These are phyloP conservation scores for Amanita fuliginea DNA, from an alignment of 768 basidiomycete genomes.

Conservation along the genomic window DNA sequence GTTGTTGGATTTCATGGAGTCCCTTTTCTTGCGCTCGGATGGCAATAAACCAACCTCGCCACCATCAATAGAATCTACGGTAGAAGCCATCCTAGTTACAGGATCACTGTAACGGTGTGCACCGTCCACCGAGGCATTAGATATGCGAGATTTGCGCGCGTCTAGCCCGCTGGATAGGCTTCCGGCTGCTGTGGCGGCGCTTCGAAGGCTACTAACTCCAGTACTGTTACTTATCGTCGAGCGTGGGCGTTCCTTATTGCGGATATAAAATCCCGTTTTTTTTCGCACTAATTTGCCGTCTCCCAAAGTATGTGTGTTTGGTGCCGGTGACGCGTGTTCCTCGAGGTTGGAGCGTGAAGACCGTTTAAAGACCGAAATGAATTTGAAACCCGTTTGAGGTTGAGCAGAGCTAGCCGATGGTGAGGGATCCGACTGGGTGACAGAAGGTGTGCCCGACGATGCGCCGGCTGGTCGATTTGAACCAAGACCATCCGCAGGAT, in stretches of 20 bases:
- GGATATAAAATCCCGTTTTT: slow-evolving; percentile 17
- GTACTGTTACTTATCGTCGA: slow-evolving; percentile 55
- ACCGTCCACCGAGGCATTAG: slow-evolving; percentile 8
- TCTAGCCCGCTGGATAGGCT: slow-evolving; percentile 25
- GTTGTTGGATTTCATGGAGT: slow-evolving; percentile 22
- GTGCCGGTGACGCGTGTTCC: slow-evolving; percentile 24
- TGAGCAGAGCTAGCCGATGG: slow-evolving; percentile 23
- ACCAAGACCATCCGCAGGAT: slow-evolving; percentile 35
- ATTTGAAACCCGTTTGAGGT: slow-evolving; percentile 52
- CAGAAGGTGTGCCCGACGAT: slow-evolving; percentile 47
- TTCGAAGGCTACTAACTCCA: slow-evolving; percentile 45
- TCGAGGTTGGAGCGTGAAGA: slow-evolving; percentile 45
- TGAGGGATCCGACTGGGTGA: slow-evolving; percentile 20
- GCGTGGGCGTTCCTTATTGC: slow-evolving; percentile 35
- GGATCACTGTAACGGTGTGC: slow-evolving; percentile 14
- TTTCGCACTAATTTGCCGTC: slow-evolving; percentile 8
- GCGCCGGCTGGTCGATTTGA: slow-evolving; percentile 32
- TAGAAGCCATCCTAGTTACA: slow-evolving; percentile 19
- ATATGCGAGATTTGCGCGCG: slow-evolving; percentile 9
- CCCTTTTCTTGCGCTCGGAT: slow-evolving; percentile 27
- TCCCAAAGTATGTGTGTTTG: slow-evolving; percentile 14
- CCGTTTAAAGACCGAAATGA: slow-evolving; percentile 53
- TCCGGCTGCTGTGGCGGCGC: slow-evolving; percentile 40
- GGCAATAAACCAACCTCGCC: slow-evolving; percentile 22
- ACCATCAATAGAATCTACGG: background rate